Evolutionary conservation across 2,329 filamentous ascomycete species (phyloP), one percentile per base, ranked within the genome.

Genomic region (Cryphonectria japonica): DNA sequence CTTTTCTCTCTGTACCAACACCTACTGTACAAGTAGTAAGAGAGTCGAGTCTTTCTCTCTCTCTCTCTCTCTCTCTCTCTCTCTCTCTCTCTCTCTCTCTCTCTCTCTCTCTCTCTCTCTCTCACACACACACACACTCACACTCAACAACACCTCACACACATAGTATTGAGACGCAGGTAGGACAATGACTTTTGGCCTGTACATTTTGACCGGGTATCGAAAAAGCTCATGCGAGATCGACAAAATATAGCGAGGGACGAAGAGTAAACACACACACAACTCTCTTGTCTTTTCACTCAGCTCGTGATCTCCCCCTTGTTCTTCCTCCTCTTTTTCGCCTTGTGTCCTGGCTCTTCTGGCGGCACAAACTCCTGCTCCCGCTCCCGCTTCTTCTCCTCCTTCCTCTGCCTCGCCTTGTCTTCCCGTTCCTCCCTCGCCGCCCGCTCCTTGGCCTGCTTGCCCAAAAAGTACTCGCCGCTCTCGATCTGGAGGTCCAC

Each of bases 401-500:
- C 92, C 86, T 94, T 95, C 85, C 95, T 95, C 81, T 90, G 86
- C 82, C 90, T 92, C 84, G 97, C 95, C 82, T 92, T 91, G 80
- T 97, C 94, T 78, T 93, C 88, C 75, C 94, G 86, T 78, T 93
- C 92, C 79, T 95, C 92, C 81, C 92, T 91, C 63, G 86, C 90
- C 69, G 91, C 92, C 73, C 95, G 87, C 78, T 97, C 93, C 86
- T 97, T 97, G 72, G 94, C 95, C 78, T 95, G 90, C 85, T 97
- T 97, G 78, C 91, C 91, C 79, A 99, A 83, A 82, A 98, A 98
- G 84, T 97, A 99, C 84, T 98, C 95, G 83, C 96, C 95, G 77
- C 90, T 95, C 86, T 99, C 96, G 84, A 99, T 97, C 87, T 99
- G 95, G 82, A 94, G 83, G 82, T 99, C 96, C 77, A 99, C 89